Percentiles rank a stretch among this genome's conserved stretches.
phyloP scores from a whole-genome alignment of 2,329 filamentous ascomycete genomes.

The Balansia obtecta region DNA sequence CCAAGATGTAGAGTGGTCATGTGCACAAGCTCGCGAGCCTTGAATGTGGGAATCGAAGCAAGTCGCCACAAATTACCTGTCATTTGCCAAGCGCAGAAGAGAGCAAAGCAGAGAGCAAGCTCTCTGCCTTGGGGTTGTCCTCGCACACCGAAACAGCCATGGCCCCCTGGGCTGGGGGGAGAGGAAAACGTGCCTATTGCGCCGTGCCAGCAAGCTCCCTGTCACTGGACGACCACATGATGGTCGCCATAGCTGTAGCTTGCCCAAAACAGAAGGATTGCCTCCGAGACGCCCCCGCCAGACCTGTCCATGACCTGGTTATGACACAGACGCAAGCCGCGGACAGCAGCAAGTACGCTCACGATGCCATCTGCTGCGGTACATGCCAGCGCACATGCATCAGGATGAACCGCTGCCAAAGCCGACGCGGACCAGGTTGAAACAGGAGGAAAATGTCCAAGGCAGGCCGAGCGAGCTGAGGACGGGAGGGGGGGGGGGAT shows the following conservation, averaged over 20 bases:
- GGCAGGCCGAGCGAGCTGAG: too few relatives aligned
- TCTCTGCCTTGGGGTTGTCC: neutral
- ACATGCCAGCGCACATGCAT: too few relatives aligned
- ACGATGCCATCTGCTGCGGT: too few relatives aligned
- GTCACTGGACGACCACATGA: constrained; percentile 3
- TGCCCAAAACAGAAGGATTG: neutral
- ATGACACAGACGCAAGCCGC: too few relatives aligned
- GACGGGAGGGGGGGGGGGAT: too few relatives aligned
- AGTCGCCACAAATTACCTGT: neutral
- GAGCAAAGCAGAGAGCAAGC: too few relatives aligned
- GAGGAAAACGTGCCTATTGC: neutral
- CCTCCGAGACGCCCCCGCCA: neutral
- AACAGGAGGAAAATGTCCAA: too few relatives aligned
- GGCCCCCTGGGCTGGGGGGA: too few relatives aligned
- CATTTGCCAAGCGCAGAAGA: neutral
- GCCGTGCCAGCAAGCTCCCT: neutral
- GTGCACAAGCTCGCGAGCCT: neutral
- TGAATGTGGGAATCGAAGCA: neutral
- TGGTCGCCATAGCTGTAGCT: constrained; percentile 1
- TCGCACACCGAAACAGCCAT: neutral
- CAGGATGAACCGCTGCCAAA: too few relatives aligned
- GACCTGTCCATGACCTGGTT: too few relatives aligned
- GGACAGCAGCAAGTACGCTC: too few relatives aligned
- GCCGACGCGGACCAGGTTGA: too few relatives aligned
- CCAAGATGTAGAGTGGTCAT: neutral